These are phyloP conservation scores for Jamesozyma gamospora DNA, from an alignment of 805 yeast genomes.

Conservation along the genomic window DNA sequence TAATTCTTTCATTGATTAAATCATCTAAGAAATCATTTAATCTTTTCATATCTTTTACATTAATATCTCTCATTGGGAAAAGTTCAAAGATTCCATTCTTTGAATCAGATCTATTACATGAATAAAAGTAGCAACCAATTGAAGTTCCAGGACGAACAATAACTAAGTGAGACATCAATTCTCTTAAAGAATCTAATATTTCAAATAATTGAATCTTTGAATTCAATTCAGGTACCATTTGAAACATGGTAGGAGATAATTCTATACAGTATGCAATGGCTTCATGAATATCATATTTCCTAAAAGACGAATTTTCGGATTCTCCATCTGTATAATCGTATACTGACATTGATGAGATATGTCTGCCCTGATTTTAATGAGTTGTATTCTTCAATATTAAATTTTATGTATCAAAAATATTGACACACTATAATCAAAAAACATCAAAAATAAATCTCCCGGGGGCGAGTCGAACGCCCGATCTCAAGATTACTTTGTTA, in stretches of 20 bases:
- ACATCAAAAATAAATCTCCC: constrained; percentile 6
- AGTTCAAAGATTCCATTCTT: constrained; percentile 40
- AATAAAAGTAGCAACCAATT: constrained; percentile 60
- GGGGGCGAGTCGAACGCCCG: constrained; percentile 17
- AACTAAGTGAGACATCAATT: constrained; percentile 56
- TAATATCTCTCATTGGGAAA: constrained; percentile 45
- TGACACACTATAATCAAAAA: background rate
- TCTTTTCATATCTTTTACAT: constrained; percentile 46
- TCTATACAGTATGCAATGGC: constrained; percentile 58
- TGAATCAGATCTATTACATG: constrained; percentile 33
- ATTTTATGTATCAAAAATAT: no score
- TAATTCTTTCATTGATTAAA: constrained; percentile 17
- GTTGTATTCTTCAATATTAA: no score
- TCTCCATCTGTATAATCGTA: background rate
- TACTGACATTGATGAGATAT: no score
- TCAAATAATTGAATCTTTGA: constrained; percentile 38
- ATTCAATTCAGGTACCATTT: constrained; percentile 27
- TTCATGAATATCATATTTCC: constrained; percentile 41
- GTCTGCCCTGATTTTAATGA: no score
- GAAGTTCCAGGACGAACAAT: constrained; percentile 61
- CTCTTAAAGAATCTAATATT: constrained; percentile 47
- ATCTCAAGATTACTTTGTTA: constrained; percentile 7
- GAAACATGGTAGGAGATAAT: constrained; percentile 37
- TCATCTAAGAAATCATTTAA: constrained; percentile 45
- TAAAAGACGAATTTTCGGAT: constrained; percentile 5